phyloP scores from a whole-genome alignment of 2,329 filamentous ascomycete species.

The Mycosphaerella sp. region DNA sequence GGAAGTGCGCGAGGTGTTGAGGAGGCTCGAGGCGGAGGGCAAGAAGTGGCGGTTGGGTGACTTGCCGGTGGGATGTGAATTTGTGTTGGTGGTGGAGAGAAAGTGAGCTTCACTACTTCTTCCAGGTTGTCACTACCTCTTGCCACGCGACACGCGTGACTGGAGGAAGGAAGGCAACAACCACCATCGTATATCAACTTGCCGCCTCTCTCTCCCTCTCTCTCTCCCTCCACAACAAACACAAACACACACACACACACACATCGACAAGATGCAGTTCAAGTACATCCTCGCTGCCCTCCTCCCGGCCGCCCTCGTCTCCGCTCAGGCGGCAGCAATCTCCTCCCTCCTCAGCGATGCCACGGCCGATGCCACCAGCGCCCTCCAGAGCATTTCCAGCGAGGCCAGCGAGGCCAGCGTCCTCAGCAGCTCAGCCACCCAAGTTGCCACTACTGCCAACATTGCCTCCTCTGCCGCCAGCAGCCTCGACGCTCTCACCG shows the following conservation, averaged over 20 bases:
- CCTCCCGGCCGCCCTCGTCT: background rate
- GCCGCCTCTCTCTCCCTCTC: too few species aligned
- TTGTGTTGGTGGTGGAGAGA: background rate
- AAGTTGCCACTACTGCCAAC: background rate
- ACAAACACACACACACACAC: background rate
- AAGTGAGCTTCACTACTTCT: too few species aligned
- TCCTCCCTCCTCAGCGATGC: background rate
- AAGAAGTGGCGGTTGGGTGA: background rate
- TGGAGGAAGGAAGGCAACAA: too few species aligned
- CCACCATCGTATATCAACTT: too few species aligned
- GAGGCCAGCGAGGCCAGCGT: background rate
- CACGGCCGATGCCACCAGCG: background rate
- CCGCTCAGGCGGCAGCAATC: background rate
- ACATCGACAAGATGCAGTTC: background rate
- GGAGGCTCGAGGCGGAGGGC: background rate
- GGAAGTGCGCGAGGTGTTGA: background rate
- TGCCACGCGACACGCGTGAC: too few species aligned
- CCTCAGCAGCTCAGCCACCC: background rate
- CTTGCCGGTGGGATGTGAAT: background rate
- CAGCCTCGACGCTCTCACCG: background rate
- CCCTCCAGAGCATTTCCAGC: background rate
- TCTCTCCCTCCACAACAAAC: too few species aligned
- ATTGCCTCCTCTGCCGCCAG: background rate
- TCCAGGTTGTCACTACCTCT: too few species aligned
- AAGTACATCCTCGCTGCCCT: background rate